phyloP scores from a whole-genome alignment of 768 basidiomycete genomes.

The Hypholoma fasciculare region DNA sequence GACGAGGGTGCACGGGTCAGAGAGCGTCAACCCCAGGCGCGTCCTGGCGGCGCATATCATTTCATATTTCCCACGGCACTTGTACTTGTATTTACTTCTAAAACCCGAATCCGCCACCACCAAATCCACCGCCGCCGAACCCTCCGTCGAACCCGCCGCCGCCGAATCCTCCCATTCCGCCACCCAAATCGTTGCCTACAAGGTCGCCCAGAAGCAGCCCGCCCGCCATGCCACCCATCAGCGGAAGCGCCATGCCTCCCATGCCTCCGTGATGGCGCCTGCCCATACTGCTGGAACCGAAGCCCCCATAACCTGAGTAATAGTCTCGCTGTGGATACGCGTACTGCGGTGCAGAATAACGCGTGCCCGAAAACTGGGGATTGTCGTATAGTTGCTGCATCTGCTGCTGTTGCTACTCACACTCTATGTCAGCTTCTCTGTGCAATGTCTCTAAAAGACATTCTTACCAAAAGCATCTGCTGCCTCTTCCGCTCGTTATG shows the following conservation, averaged over 20 bases:
- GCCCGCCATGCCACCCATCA: constrained; percentile 48
- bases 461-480: constrained; percentile 23
- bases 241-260: constrained; percentile 37
- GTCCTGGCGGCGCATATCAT: constrained; percentile 1
- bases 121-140: not conserved
- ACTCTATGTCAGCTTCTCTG: not conserved
- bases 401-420: constrained; percentile 23
- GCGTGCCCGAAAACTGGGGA: constrained; percentile 22
- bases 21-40: not conserved
- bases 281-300: not conserved
- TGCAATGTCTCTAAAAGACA: not conserved
- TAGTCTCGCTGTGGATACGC: constrained; percentile 14
- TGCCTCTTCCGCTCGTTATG: constrained; percentile 54
- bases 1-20: not conserved
- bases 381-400: not conserved
- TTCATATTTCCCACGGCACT: constrained; percentile 15
- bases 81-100: not conserved
- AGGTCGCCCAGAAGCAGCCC: constrained; percentile 50
- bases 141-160: constrained; percentile 26
- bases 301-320: not conserved
- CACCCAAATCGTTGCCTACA: constrained; percentile 21
- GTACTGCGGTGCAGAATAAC: constrained; percentile 19
- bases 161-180: constrained; percentile 23
- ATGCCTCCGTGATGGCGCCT: constrained; percentile 14
- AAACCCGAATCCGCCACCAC: constrained; percentile 24